These are phyloP conservation scores for Fomitopsis palustris DNA, from an alignment of 1,284 basidiomycete genomes.

Conservation along the genomic window DNA sequence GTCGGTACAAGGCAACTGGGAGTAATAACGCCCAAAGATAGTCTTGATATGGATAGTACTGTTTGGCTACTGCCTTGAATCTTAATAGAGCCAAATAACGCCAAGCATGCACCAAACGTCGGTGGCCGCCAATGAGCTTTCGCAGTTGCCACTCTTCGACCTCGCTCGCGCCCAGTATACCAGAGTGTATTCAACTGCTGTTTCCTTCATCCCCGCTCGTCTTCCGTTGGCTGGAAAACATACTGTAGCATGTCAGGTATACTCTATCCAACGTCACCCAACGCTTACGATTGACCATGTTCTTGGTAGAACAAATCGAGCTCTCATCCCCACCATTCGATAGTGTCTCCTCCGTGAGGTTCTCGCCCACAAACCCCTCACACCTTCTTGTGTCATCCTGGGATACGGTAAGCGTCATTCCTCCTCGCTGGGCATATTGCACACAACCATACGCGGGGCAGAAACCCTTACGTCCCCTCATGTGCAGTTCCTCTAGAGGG, in stretches of 20 bases:
- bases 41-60: neutral
- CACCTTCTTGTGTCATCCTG: constrained; percentile 81
- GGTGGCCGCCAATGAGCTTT: neutral
- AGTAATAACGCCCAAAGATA: too few species aligned
- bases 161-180: neutral
- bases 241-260: neutral
- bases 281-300: neutral
- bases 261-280: neutral
- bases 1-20: too few species aligned
- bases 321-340: constrained; percentile 80
- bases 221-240: neutral
- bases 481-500: too few species aligned
- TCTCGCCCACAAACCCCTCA: constrained; percentile 76
- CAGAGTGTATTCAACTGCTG: too few species aligned
- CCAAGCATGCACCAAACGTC: neutral
- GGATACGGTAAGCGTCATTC: constrained; percentile 71
- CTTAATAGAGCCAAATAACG: neutral
- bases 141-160: neutral
- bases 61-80: constrained; percentile 16
- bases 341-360: constrained; percentile 76
- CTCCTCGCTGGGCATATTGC: neutral
- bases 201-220: neutral
- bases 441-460: too few species aligned
- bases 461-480: too few species aligned
- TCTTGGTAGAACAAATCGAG: constrained; percentile 37